A percentile compares a stretch with the other conserved stretches of the same genome.
phyloP scores from a whole-genome alignment of 75 land plant species.

The Sequoiadendron giganteum region DNA sequence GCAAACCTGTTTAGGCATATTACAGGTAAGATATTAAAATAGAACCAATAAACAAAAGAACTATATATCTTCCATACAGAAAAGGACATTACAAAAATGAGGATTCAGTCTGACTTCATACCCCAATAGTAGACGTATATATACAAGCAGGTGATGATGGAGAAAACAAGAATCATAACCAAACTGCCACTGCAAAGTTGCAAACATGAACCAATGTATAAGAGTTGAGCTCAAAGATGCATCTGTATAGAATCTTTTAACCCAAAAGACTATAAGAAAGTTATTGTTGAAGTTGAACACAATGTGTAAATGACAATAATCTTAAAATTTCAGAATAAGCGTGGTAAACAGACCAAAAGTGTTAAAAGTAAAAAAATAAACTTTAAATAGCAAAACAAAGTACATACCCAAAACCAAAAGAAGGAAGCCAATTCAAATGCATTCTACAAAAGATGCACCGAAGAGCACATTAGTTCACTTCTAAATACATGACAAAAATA shows the following conservation, averaged over 20 bases:
- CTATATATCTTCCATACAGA: background rate
- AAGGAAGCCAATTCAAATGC: conserved; percentile 54
- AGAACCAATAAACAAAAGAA: background rate
- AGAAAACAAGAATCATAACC: conserved; percentile 61
- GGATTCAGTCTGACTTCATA: conserved; percentile 13
- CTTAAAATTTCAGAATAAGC: background rate
- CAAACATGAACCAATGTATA: conserved; percentile 10
- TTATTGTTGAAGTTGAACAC: background rate
- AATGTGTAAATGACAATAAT: background rate
- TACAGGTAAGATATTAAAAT: background rate
- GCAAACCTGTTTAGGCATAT: conserved; percentile 38
- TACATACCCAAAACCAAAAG: conserved; percentile 44
- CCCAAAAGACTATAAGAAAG: background rate
- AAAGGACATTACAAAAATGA: conserved; percentile 2
- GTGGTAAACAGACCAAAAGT: background rate
- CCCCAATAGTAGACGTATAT: conserved; percentile 63
- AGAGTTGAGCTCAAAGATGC: background rate
- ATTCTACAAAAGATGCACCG: conserved; percentile 24
- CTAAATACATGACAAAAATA: background rate
- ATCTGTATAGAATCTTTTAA: background rate
- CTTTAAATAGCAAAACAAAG: background rate
- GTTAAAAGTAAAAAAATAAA: background rate
- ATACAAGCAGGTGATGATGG: conserved; percentile 33
- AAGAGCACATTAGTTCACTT: background rate
- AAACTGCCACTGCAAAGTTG: conserved; percentile 57